Evolutionary conservation across 2,329 filamentous ascomycete species (phyloP), one percentile per base, ranked within the genome.

Genomic region (Diatrype stigma): DNA sequence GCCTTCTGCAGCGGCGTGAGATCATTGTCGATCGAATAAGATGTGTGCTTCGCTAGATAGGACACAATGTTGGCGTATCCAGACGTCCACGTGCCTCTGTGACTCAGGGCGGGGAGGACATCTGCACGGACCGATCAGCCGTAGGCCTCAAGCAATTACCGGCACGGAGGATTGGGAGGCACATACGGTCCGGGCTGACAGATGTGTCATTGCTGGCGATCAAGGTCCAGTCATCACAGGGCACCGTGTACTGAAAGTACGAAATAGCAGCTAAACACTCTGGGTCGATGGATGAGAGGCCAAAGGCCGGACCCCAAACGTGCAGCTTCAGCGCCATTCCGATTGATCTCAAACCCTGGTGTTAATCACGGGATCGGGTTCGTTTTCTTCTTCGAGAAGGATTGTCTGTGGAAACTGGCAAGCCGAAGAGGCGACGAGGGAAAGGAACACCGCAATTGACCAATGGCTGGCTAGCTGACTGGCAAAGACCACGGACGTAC

Each of bases 271-370:
- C 92, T 54, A 96, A 82, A 66, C 92, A 97, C 74, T 96, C 89
- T 44, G 93, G 78, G 64, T 97, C 92, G 62, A 97, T 87, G 42
- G 94, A 97, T 14, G 93, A 86, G 42, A 96, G 81, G 38, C 85
- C 85, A 68, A 96, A 96, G 38, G 89, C 92, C 49, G 90, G 86
- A 46, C 92, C 92, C 87, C 92, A 96, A 64, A 96, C 81, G 71
- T 96, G 88, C 53, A 99, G 81, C 72, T 93, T 82, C 46, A 90
- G 72, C 56, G 82, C 63, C 68, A 70, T 73, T 48, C 46, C 45
- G 16, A 12, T 38, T 23, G n/a, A n/a, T n/a, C n/a, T n/a, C n/a
- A n/a, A n/a, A n/a, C n/a, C n/a, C n/a, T n/a, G n/a, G n/a, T n/a
- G n/a, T n/a, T n/a, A n/a, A n/a, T n/a, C n/a, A n/a, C n/a, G n/a